A percentile compares a stretch with the other conserved stretches of the same genome.
phyloP scores from a whole-genome alignment of 306 rosid genomes.

The Pyrus communis region DNA sequence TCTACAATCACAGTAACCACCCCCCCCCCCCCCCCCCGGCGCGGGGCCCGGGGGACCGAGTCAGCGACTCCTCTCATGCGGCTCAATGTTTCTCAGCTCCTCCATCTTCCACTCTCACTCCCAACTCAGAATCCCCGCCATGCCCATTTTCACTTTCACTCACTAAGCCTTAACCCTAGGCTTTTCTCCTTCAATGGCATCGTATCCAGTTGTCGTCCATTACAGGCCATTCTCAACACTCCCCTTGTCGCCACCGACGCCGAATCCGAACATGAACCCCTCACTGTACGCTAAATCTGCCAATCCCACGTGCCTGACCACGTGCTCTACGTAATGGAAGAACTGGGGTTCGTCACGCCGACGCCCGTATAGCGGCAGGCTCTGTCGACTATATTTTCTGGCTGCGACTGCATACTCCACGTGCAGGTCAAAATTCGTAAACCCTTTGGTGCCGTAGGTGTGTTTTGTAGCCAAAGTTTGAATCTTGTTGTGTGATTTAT shows the following conservation, averaged over 20 bases:
- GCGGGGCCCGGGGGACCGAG: too few relatives aligned
- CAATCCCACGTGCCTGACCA: slow-evolving; percentile 38
- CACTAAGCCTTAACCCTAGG: slow-evolving; percentile 17
- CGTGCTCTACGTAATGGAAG: slow-evolving; percentile 63
- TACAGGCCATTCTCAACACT: slow-evolving; percentile 26
- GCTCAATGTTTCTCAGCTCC: slow-evolving; percentile 1
- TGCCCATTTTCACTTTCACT: slow-evolving; percentile 9
- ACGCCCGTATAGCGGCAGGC: slow-evolving; percentile 69
- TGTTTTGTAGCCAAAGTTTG: neutral
- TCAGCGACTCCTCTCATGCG: too few relatives aligned
- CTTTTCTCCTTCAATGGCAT: neutral
- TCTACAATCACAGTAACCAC: neutral
- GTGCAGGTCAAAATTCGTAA: slow-evolving; percentile 61
- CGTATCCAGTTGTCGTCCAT: slow-evolving; percentile 16
- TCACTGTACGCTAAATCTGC: slow-evolving; percentile 56
- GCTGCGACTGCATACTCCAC: slow-evolving; percentile 79
- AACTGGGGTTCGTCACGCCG: slow-evolving; percentile 65
- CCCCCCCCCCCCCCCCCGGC: neutral
- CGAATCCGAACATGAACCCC: slow-evolving; percentile 6
- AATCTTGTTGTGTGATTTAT: neutral
- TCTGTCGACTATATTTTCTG: slow-evolving; percentile 59
- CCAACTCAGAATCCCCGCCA: neutral
- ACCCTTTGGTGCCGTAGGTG: neutral
- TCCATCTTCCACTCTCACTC: slow-evolving; percentile 7
- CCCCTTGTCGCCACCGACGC: slow-evolving; percentile 19